Evolutionary conservation across 2,329 filamentous ascomycete species (phyloP).

Genomic region (Chrysosporium queenslandicum): DNA sequence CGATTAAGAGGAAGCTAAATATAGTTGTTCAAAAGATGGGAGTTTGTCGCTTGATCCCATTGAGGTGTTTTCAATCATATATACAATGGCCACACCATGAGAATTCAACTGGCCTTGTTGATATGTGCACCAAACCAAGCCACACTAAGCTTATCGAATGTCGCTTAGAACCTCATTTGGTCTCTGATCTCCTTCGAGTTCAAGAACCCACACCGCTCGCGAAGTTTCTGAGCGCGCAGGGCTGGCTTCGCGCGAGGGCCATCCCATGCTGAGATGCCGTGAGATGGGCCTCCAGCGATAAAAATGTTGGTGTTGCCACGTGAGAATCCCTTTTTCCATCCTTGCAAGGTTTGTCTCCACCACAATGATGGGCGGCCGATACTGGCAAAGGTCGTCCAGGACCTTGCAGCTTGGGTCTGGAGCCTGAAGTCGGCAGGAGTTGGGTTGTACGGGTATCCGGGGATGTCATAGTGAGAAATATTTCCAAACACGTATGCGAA

Average conservation of each 20-base stretch:
- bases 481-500: conserved; percentile 46
- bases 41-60: no score
- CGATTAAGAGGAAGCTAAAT: no score
- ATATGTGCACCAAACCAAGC: no score
- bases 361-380: neutral
- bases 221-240: conserved; percentile 5
- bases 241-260: neutral
- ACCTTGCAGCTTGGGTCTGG: neutral
- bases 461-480: conserved; percentile 36
- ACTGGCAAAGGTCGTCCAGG: conserved; percentile 8
- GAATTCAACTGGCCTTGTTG: no score
- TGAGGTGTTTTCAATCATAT: no score
- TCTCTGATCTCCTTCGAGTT: conserved; percentile 7
- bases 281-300: conserved; percentile 2
- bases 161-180: conserved; percentile 4
- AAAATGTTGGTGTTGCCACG: neutral
- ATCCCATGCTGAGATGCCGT: conserved; percentile 6
- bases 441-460: conserved; percentile 8
- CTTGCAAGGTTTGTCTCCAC: conserved; percentile 1
- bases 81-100: no score
- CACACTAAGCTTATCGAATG: no score
- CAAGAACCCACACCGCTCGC: conserved; percentile 6
- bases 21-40: no score
- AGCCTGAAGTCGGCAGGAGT: neutral
- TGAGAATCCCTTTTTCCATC: conserved; percentile 4